phyloP scores from a whole-genome alignment of 73 alveolate species.

The Uronychia binucleata region DNA sequence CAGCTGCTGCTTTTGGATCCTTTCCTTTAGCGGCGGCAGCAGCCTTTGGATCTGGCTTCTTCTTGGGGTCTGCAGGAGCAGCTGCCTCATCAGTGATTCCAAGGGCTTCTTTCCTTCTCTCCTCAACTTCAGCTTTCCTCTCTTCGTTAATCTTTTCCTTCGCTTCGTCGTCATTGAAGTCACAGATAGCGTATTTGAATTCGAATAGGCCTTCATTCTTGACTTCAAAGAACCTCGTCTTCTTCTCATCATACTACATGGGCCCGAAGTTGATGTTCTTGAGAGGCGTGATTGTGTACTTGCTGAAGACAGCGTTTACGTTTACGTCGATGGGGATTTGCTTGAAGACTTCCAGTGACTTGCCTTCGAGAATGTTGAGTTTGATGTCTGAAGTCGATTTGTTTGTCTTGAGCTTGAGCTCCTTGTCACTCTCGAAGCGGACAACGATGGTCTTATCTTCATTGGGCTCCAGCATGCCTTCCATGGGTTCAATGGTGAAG shows the following conservation, averaged over 20 bases:
- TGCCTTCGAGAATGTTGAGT: constrained; percentile 95
- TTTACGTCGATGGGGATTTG: constrained; percentile 94
- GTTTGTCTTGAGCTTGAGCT: constrained; percentile 92
- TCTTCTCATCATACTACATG: constrained; percentile 92
- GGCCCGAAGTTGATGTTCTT: constrained; percentile 98
- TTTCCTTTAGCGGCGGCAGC: constrained; percentile 75
- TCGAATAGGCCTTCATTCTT: constrained; percentile 98
- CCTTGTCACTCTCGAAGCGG: constrained; percentile 93
- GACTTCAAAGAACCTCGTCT: constrained; percentile 92
- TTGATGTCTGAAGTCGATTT: constrained; percentile 94
- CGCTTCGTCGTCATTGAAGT: constrained; percentile 90
- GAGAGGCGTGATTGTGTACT: constrained; percentile 95
- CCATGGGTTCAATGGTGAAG: constrained; percentile 95
- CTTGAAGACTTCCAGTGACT: constrained; percentile 82
- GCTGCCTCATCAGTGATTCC: constrained; percentile 14
- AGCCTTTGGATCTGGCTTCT: constrained; percentile 87
- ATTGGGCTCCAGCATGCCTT: constrained; percentile 93
- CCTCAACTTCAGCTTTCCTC: constrained; percentile 70
- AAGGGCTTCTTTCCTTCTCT: constrained; percentile 46
- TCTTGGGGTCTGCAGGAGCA: constrained; percentile 61
- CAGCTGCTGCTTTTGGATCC: constrained; percentile 89
- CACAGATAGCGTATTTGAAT: constrained; percentile 95
- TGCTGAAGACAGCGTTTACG: constrained; percentile 94
- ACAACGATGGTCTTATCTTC: constrained; percentile 92
- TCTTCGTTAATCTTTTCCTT: constrained; percentile 88